A percentile compares a stretch with the other conserved stretches of the same genome.
These are phyloP conservation scores for Macadamia tetraphylla DNA, from an alignment of 164 flowering plant species.

Conservation along the genomic window DNA sequence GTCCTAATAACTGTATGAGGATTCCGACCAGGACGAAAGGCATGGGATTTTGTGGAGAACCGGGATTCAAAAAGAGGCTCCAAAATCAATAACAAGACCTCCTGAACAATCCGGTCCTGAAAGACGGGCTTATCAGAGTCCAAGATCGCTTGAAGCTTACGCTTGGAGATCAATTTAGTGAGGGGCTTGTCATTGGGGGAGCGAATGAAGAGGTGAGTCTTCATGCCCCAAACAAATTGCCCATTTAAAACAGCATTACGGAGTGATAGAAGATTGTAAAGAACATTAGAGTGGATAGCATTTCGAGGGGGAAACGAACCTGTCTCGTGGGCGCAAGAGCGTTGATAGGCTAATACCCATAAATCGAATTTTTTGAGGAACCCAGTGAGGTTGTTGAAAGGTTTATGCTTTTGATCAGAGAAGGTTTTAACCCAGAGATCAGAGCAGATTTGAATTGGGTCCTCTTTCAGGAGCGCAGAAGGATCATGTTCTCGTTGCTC, in stretches of 20 bases:
- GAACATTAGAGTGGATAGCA: conserved; percentile 51
- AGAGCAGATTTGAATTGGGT: conserved; percentile 67
- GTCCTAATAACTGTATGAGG: conserved; percentile 86
- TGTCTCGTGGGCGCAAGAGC: conserved; percentile 66
- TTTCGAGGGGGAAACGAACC: conserved; percentile 80
- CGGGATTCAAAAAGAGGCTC: conserved; percentile 84
- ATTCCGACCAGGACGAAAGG: conserved; percentile 78
- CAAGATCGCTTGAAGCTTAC: conserved; percentile 41
- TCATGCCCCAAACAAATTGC: conserved; percentile 55
- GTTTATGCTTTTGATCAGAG: conserved; percentile 34
- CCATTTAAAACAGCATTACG: conserved; percentile 52
- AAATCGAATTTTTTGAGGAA: conserved; percentile 82
- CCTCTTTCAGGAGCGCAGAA: conserved; percentile 64
- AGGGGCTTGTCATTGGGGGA: conserved; percentile 58
- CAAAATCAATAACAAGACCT: conserved; percentile 67
- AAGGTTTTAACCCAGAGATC: conserved; percentile 74
- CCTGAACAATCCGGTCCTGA: conserved; percentile 88
- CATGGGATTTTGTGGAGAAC: conserved; percentile 73
- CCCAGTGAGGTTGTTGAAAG: conserved; percentile 70
- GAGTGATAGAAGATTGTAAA: conserved; percentile 57
- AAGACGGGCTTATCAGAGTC: conserved; percentile 46
- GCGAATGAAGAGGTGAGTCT: conserved; percentile 35
- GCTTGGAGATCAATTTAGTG: conserved; percentile 33
- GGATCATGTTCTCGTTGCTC: conserved; percentile 39
- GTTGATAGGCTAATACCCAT: conserved; percentile 94